Base-by-base conservation (phyloP, 768 basidiomycete genomes). In the Lactifluus rugatus region DNA sequence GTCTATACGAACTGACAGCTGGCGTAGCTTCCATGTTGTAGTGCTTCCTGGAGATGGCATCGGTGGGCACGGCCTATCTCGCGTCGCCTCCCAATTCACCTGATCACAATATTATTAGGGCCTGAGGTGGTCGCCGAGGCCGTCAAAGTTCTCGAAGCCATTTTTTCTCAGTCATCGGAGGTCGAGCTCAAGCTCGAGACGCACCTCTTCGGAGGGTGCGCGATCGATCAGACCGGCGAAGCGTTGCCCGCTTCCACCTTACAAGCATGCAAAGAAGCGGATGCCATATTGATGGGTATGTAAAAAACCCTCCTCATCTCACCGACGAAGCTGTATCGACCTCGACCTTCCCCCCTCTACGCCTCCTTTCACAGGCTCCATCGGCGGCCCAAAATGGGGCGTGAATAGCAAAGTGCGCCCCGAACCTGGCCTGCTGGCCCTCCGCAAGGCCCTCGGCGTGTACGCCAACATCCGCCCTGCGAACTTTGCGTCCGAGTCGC, bases 311-410 rank as follows among this genome's bases (percentile, higher is more conserved):
- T 2, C 16, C 17, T 9, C 51, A 13, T 41, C n/a, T 42, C 45
- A n/a, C n/a, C n/a, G n/a, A n/a, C n/a, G 50, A 50, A 42, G 28
- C 14, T 5, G 44, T 51, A 41, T 41, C 6, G 4, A 36, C 34
- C 26, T 26, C 36, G n/a, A n/a, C n/a, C 32, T 49, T 14, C 34
- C 17, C 23, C 48, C 5, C 34, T 16, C 21, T n/a, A n/a, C n/a
- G n/a, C n/a, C 46, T 16, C 42, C 21, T 21, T n/a, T n/a, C 26
- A 1, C 56, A 97, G 95, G 95, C 64, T 87, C 95, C 19, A 89
- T 98, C 64, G 96, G 96, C 58, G 96, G 96, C n/a, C 96, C 96
- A 14, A 97, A 97, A 73, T 99, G 96, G 96, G 94, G 93, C 48
- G 87, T 94, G 2, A 81, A 84, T 56, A 79, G 82, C 60, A 85